These are phyloP conservation scores for Thielaviopsis populi DNA, from an alignment of 2,329 filamentous ascomycete genomes.

Conservation along the genomic window DNA sequence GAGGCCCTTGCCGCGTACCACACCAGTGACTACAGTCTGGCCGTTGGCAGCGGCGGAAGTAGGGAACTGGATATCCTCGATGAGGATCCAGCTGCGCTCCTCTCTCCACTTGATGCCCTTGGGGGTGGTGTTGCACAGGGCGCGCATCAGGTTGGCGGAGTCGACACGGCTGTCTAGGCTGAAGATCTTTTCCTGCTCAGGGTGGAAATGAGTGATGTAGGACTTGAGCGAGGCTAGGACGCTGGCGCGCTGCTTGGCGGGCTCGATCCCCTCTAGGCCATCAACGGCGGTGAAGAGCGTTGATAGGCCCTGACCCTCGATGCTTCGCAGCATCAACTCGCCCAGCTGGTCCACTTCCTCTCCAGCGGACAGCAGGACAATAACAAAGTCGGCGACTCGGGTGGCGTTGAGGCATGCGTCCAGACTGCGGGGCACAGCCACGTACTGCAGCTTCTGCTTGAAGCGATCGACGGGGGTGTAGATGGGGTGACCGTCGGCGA, in stretches of 20 bases:
- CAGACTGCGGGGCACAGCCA: conserved; percentile 59
- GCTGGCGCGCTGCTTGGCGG: conserved; percentile 61
- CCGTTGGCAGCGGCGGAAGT: too few relatives aligned
- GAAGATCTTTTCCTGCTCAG: conserved; percentile 78
- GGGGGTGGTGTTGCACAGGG: conserved; percentile 77
- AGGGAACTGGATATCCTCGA: conserved; percentile 66
- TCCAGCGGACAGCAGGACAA: conserved; percentile 69
- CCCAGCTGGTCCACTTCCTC: conserved; percentile 74
- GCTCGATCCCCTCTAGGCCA: conserved; percentile 60
- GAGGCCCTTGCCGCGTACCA: conserved; percentile 69
- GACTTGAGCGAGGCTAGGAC: conserved; percentile 74
- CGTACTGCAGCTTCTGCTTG: conserved; percentile 84
- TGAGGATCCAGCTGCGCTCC: conserved; percentile 86
- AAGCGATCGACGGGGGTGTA: conserved; percentile 72
- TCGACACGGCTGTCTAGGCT: conserved; percentile 81
- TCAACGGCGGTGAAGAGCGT: conserved; percentile 80
- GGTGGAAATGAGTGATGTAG: conserved; percentile 89
- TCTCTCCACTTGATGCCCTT: conserved; percentile 95
- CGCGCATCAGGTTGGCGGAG: conserved; percentile 77
- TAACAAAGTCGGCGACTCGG: conserved; percentile 76
- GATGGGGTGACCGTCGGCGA: conserved; percentile 39
- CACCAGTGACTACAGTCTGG: conserved; percentile 64
- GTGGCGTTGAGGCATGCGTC: conserved; percentile 71
- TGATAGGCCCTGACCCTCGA: conserved; percentile 89
- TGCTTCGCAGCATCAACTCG: conserved; percentile 68